Evolutionary conservation across 2,329 filamentous ascomycete genomes (phyloP).

Genomic region (Byssochlamys sp.): DNA sequence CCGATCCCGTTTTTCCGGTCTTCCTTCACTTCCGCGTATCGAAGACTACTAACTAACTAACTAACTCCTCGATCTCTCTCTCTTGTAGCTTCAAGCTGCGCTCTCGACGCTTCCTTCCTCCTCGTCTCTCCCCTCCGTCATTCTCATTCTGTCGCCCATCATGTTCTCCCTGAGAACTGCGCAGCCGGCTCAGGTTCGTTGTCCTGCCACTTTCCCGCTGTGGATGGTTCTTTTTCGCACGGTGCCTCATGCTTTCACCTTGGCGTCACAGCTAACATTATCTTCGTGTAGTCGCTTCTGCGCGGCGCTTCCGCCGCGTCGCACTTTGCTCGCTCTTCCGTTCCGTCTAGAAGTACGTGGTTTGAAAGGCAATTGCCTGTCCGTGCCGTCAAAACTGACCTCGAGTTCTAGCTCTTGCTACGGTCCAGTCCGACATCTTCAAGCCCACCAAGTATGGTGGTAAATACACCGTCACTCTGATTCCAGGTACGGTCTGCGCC

Average conservation of each 20-base stretch:
- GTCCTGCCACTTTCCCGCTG: not conserved
- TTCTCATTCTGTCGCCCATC: slow-evolving; percentile 10
- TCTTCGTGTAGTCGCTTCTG: slow-evolving; percentile 45
- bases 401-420: slow-evolving; percentile 54
- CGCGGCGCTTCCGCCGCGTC: slow-evolving; percentile 43
- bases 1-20: slow-evolving; percentile 19
- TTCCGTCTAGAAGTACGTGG: slow-evolving; percentile 47
- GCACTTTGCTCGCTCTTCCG: slow-evolving; percentile 40
- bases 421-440: slow-evolving; percentile 89
- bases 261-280: slow-evolving; percentile 33
- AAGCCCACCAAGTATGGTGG: slow-evolving; percentile 97
- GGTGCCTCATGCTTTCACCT: slow-evolving; percentile 36
- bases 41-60: not conserved
- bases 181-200: slow-evolving; percentile 33
- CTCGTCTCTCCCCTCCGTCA: slow-evolving; percentile 7
- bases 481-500: slow-evolving; percentile 61
- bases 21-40: slow-evolving; percentile 6
- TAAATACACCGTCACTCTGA: slow-evolving; percentile 98
- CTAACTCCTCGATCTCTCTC: slow-evolving; percentile 2
- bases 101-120: slow-evolving; percentile 3
- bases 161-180: slow-evolving; percentile 35
- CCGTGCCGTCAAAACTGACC: slow-evolving; percentile 2
- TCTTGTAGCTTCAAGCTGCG: slow-evolving; percentile 5
- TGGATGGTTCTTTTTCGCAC: not conserved
- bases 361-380: not conserved